These are phyloP conservation scores for Penicillium psychrosexuale DNA, from an alignment of 2,329 filamentous ascomycete genomes.

Conservation along the genomic window DNA sequence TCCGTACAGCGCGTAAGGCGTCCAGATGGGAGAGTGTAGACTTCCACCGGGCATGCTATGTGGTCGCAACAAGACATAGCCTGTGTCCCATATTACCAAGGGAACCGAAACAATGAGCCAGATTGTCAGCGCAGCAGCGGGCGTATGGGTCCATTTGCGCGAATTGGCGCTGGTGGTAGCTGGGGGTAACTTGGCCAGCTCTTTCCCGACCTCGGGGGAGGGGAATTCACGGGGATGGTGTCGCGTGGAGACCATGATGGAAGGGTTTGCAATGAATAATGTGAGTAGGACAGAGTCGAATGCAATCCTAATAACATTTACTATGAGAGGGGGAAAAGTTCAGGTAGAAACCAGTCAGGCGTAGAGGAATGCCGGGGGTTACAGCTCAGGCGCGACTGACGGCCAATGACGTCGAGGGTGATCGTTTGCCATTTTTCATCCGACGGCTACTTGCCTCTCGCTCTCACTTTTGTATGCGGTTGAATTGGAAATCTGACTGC, in stretches of 20 bases:
- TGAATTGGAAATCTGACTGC: neutral
- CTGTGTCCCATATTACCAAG: slow-evolving; percentile 76
- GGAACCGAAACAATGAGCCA: slow-evolving; percentile 76
- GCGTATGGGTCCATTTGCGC: slow-evolving; percentile 56
- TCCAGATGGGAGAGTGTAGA: slow-evolving; percentile 69
- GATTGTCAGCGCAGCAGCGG: slow-evolving; percentile 57
- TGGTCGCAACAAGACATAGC: slow-evolving; percentile 76
- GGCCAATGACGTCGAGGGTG: slow-evolving; percentile 7
- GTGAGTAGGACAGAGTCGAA: neutral
- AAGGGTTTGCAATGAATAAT: neutral
- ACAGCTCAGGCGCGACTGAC: slow-evolving; percentile 6
- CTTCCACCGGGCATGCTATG: slow-evolving; percentile 75
- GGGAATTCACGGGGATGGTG: slow-evolving; percentile 53
- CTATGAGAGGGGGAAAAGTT: neutral
- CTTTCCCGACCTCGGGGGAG: slow-evolving; percentile 27
- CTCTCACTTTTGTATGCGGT: neutral
- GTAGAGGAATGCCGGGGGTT: neutral
- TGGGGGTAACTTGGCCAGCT: slow-evolving; percentile 27
- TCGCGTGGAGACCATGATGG: slow-evolving; percentile 53
- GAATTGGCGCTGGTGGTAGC: slow-evolving; percentile 20
- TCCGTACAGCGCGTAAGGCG: slow-evolving; percentile 77
- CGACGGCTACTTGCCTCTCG: neutral
- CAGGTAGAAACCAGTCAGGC: neutral
- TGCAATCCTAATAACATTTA: neutral
- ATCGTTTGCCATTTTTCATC: neutral